Evolutionary conservation across 2,329 filamentous ascomycete genomes (phyloP).

Genomic region (Ophiobolus disseminans): DNA sequence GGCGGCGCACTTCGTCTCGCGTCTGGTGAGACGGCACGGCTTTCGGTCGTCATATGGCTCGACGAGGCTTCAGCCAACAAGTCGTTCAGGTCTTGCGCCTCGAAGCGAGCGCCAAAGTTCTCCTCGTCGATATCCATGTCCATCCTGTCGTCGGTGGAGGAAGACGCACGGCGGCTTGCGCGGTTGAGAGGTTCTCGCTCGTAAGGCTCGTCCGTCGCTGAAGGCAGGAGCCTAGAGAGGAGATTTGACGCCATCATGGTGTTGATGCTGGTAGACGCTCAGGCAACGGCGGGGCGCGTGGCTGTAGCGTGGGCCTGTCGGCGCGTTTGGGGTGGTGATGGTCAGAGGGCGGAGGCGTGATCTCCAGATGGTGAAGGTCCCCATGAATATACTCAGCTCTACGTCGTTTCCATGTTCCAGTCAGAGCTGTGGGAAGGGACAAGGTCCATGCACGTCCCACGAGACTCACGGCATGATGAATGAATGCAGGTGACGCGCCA

Average conservation of each 20-base stretch:
- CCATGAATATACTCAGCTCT: constrained; percentile 29
- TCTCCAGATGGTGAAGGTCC: constrained; percentile 23
- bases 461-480: constrained; percentile 19
- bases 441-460: constrained; percentile 32
- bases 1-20: constrained; percentile 36
- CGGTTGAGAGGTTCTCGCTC: constrained; percentile 48
- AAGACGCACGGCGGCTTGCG: constrained; percentile 28
- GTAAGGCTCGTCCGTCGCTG: constrained; percentile 56
- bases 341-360: constrained; percentile 26
- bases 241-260: constrained; percentile 62
- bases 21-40: constrained; percentile 46
- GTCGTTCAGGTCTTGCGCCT: constrained; percentile 64
- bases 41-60: constrained; percentile 57
- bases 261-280: constrained; percentile 17
- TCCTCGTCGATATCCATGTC: constrained; percentile 60
- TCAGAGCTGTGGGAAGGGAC: constrained; percentile 17
- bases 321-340: constrained; percentile 9
- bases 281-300: constrained; percentile 39
- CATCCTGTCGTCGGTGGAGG: constrained; percentile 51
- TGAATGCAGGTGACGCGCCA: constrained; percentile 35
- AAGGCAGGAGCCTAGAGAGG: constrained; percentile 60
- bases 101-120: constrained; percentile 58
- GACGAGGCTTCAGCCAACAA: constrained; percentile 60
- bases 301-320: constrained; percentile 23
- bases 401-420: constrained; percentile 27